Percentiles rank a stretch among this genome's conserved stretches.
These are phyloP conservation scores for Mollisiaceae sp. DNA, from an alignment of 2,329 filamentous ascomycete species.

Conservation along the genomic window DNA sequence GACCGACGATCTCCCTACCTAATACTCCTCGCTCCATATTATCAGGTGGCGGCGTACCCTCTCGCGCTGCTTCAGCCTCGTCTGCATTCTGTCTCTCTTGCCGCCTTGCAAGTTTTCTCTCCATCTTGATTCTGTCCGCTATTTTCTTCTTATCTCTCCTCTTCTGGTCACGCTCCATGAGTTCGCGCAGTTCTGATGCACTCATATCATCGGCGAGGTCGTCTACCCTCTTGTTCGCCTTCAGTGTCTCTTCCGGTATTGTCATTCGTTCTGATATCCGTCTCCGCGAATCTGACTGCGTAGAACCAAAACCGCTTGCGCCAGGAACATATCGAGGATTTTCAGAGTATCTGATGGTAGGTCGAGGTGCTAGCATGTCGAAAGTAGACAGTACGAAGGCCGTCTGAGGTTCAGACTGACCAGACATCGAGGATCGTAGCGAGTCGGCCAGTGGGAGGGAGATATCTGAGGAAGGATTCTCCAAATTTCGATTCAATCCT, in stretches of 20 bases:
- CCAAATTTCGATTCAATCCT: constrained; percentile 58
- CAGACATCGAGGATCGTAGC: constrained; percentile 77
- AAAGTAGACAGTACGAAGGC: constrained; percentile 83
- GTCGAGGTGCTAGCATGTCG: constrained; percentile 82
- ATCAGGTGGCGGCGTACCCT: constrained; percentile 56
- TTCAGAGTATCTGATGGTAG: constrained; percentile 77
- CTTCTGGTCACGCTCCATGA: constrained; percentile 88
- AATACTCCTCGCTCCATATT: constrained; percentile 66
- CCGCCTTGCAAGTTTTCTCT: constrained; percentile 66
- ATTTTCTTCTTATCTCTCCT: constrained; percentile 76
- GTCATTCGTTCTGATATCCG: constrained; percentile 55
- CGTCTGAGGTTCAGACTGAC: constrained; percentile 69
- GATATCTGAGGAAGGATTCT: constrained; percentile 64
- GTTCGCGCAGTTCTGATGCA: constrained; percentile 80
- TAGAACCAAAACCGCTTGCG: constrained; percentile 50
- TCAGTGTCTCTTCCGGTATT: constrained; percentile 66
- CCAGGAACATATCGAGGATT: constrained; percentile 61
- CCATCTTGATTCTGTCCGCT: constrained; percentile 69
- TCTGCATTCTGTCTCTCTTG: constrained; percentile 70
- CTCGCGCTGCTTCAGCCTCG: constrained; percentile 58
- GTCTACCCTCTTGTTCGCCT: constrained; percentile 66
- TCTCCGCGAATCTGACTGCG: constrained; percentile 52
- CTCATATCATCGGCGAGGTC: constrained; percentile 84
- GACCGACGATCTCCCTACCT: constrained; percentile 60
- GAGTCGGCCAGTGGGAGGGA: constrained; percentile 78